A percentile compares a stretch with the other conserved stretches of the same genome.
Evolutionary conservation across 441 rosid species (phyloP).

Genomic region (Dalechampia spathulata): DNA sequence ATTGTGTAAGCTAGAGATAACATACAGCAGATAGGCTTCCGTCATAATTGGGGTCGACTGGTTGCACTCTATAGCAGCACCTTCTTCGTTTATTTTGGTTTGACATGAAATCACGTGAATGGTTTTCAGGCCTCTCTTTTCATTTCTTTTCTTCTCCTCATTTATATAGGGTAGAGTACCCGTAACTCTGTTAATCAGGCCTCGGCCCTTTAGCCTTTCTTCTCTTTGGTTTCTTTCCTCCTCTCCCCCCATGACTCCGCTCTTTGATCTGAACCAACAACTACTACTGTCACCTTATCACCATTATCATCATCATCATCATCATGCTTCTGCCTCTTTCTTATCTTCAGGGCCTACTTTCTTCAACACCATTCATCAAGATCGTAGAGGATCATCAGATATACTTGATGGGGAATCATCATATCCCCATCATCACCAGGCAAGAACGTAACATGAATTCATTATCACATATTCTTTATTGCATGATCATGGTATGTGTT

Average conservation of each 20-base stretch:
- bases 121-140: slow-evolving; percentile 32
- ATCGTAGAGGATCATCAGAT: slow-evolving; percentile 8
- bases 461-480: neutral
- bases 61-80: slow-evolving; percentile 40
- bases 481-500: neutral
- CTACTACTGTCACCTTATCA: slow-evolving; percentile 28
- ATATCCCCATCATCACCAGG: slow-evolving; percentile 22
- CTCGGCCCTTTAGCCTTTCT: slow-evolving; percentile 1
- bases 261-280: slow-evolving; percentile 22
- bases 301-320: slow-evolving; percentile 13
- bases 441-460: slow-evolving; percentile 6
- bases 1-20: too few relatives aligned
- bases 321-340: too few relatives aligned
- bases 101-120: slow-evolving; percentile 48
- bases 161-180: too few relatives aligned
- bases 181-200: slow-evolving; percentile 1
- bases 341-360: too few relatives aligned
- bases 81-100: slow-evolving; percentile 31
- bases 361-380: slow-evolving; percentile 11
- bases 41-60: slow-evolving; percentile 25
- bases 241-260: slow-evolving; percentile 21
- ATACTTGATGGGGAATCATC: slow-evolving; percentile 9
- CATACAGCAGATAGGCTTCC: slow-evolving; percentile 22
- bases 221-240: neutral
- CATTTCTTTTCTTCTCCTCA: slow-evolving; percentile 10